These are phyloP conservation scores for Priceomyces fermenticarens DNA, from an alignment of 805 yeast genomes.

Conservation along the genomic window DNA sequence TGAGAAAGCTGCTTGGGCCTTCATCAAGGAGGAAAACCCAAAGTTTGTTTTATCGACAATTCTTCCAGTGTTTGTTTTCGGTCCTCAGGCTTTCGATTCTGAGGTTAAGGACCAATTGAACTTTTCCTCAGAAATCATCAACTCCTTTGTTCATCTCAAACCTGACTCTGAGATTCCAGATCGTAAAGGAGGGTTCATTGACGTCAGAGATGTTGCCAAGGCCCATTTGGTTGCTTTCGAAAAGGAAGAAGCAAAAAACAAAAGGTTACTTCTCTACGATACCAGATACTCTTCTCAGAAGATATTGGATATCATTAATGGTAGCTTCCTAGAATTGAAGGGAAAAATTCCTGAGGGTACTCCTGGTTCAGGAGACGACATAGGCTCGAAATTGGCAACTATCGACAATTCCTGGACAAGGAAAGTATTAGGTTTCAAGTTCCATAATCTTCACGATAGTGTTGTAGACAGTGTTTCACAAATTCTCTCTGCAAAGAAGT, in stretches of 20 bases:
- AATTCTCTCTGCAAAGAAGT: conserved; percentile 18
- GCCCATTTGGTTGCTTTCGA: conserved; percentile 44
- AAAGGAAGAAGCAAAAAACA: conserved; percentile 18
- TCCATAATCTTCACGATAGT: conserved; percentile 34
- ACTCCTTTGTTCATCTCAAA: conserved; percentile 31
- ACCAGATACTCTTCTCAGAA: conserved; percentile 23
- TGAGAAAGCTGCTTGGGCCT: conserved; percentile 60
- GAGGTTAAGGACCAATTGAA: conserved; percentile 31
- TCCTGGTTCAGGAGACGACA: conserved; percentile 29
- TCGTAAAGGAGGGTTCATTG: conserved; percentile 27
- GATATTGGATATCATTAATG: conserved; percentile 30
- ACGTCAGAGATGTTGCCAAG: conserved; percentile 47
- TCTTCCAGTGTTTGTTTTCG: conserved; percentile 57
- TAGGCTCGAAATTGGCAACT: conserved; percentile 10
- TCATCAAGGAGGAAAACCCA: conserved; percentile 33
- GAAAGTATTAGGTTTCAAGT: conserved; percentile 35
- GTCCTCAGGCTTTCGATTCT: conserved; percentile 48
- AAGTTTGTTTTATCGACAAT: conserved; percentile 45
- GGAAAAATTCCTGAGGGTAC: conserved; percentile 38
- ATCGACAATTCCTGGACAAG: conserved; percentile 36
- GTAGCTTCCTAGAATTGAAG: conserved; percentile 12
- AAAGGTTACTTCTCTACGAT: conserved; percentile 22
- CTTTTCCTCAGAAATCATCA: conserved; percentile 39
- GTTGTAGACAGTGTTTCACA: conserved; percentile 43
- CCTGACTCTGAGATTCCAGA: conserved; percentile 26